A percentile compares a stretch with the other conserved stretches of the same genome.
Evolutionary conservation across 2,329 filamentous ascomycete species (phyloP).

Genomic region (Dissoconium aciculare): DNA sequence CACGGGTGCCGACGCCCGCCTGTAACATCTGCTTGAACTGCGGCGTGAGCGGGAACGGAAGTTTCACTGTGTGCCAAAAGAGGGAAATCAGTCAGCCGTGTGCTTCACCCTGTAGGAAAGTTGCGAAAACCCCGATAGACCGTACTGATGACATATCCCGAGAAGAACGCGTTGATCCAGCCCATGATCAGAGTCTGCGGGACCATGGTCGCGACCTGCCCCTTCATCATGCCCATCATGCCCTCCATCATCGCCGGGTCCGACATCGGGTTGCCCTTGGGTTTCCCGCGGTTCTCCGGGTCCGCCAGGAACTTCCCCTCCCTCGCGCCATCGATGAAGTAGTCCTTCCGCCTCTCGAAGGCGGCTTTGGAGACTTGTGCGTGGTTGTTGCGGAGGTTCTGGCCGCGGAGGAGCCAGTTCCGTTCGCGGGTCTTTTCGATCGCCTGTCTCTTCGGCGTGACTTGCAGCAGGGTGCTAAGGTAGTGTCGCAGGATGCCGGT

Average conservation of each 20-base stretch:
- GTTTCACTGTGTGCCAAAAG: conserved; percentile 59
- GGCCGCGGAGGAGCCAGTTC: conserved; percentile 63
- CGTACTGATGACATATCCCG: conserved; percentile 90
- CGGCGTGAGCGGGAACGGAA: conserved; percentile 92
- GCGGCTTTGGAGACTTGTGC: conserved; percentile 61
- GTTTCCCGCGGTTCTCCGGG: conserved; percentile 70
- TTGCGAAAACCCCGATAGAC: neutral
- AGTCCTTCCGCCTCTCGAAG: conserved; percentile 68
- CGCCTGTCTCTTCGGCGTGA: conserved; percentile 67
- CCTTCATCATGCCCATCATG: conserved; percentile 99
- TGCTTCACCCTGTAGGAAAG: too few relatives aligned
- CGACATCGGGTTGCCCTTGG: conserved; percentile 82
- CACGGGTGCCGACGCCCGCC: conserved; percentile 84
- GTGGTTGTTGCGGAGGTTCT: conserved; percentile 71
- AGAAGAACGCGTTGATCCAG: conserved; percentile 99
- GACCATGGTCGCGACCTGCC: conserved; percentile 99
- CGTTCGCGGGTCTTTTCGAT: conserved; percentile 70
- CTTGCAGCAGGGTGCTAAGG: conserved; percentile 77
- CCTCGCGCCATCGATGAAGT: conserved; percentile 67
- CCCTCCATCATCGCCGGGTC: conserved; percentile 96
- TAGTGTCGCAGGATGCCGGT: conserved; percentile 95
- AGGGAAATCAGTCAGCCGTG: conserved; percentile 10
- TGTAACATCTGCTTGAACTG: conserved; percentile 99
- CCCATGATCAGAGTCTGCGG: conserved; percentile 98
- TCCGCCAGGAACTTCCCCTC: conserved; percentile 80